phyloP scores from a whole-genome alignment of 78 protist genomes.

The Cavenderia fasciculata region DNA sequence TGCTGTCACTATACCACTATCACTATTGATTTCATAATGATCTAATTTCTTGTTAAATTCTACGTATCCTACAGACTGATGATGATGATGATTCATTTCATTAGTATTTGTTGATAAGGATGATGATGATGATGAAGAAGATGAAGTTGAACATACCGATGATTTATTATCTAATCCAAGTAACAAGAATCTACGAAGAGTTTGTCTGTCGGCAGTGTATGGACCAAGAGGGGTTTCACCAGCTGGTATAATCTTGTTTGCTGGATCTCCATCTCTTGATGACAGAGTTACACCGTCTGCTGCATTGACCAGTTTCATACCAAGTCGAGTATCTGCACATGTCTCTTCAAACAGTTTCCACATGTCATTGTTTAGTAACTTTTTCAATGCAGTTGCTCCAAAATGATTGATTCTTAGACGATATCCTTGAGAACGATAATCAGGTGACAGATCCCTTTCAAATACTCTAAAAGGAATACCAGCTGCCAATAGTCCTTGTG shows the following conservation, averaged over 20 bases:
- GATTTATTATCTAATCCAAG: not conserved
- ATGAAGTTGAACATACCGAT: no score
- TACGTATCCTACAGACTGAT: no score
- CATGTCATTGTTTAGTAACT: not conserved
- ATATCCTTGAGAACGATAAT: constrained; percentile 28
- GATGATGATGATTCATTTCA: no score
- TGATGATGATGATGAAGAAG: no score
- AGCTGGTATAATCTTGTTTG: not conserved
- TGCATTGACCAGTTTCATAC: constrained; percentile 4
- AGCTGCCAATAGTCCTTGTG: constrained; percentile 8
- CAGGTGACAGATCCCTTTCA: constrained; percentile 18
- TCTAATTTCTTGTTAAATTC: constrained; percentile 12
- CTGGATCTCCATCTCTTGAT: not conserved
- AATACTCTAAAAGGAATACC: constrained; percentile 13
- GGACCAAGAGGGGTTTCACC: no score
- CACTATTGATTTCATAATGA: not conserved
- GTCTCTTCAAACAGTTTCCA: constrained; percentile 20
- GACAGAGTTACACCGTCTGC: not conserved
- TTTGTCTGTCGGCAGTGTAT: constrained; percentile 16
- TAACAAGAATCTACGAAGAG: not conserved
- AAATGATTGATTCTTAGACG: constrained; percentile 13
- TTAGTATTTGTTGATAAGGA: no score
- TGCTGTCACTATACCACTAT: constrained; percentile 2
- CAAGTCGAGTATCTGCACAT: not conserved
- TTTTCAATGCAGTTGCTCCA: not conserved